Percentiles rank a stretch among this genome's conserved stretches.
These are phyloP conservation scores for Linnemannia zychae DNA, from an alignment of 192 early-diverging fungal genomes.

Conservation along the genomic window DNA sequence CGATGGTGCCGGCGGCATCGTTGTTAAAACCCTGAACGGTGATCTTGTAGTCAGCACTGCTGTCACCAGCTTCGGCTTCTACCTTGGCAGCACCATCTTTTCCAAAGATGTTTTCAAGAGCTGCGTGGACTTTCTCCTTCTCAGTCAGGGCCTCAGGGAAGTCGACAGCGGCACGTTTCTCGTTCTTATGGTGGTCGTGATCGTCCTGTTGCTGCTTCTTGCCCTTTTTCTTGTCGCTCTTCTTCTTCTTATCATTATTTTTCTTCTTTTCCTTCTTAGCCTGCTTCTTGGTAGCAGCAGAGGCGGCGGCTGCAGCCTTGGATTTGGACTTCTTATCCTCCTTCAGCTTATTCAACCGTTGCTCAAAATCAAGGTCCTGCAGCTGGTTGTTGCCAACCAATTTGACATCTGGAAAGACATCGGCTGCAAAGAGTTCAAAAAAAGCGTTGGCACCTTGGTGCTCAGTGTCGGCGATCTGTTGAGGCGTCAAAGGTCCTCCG, in stretches of 20 bases:
- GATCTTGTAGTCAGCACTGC: background rate
- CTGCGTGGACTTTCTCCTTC: background rate
- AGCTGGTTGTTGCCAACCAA: background rate
- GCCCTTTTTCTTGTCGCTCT: background rate
- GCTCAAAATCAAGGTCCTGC: background rate
- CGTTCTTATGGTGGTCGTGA: background rate
- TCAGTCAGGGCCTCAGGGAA: background rate
- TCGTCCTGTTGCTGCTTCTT: background rate
- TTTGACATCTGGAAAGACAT: conserved; percentile 1
- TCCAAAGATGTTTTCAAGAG: background rate
- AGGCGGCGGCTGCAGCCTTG: too few relatives aligned
- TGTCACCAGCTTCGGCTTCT: background rate
- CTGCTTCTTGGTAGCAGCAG: background rate
- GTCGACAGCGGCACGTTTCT: background rate
- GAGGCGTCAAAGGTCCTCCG: conserved; percentile 1
- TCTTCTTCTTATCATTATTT: background rate
- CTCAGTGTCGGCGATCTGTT: conserved; percentile 30
- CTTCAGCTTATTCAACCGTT: conserved; percentile 4
- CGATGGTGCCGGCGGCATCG: background rate
- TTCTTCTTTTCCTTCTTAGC: too few relatives aligned
- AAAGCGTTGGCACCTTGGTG: conserved; percentile 27
- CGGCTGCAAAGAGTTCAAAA: conserved; percentile 1
- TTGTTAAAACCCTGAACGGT: background rate
- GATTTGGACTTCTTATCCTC: background rate
- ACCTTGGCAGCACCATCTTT: background rate